Base-by-base conservation (phyloP, 768 basidiomycete species). In the Brasilioporus rufonigricans region DNA sequence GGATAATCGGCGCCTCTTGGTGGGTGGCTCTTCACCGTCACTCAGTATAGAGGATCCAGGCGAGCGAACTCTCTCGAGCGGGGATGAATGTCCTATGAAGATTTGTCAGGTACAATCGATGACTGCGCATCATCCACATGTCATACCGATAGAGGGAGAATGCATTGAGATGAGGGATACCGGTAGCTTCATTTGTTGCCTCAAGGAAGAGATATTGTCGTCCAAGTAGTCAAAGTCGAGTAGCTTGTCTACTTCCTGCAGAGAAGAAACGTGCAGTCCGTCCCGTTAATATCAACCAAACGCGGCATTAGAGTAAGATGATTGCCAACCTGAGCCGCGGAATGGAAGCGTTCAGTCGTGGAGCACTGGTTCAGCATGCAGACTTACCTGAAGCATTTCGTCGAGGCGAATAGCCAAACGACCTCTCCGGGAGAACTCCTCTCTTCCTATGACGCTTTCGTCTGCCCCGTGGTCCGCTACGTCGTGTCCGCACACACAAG, bases 161-260 rank as follows among this genome's bases (percentile, higher is more conserved):
- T 75, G 69, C 27, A 82, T 79, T 49, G 80, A 80, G 26, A 79
- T 75, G 48, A 75, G 72, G 14, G 82, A 79, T 19, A 77, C 75
- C 0, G 80, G 78, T 33, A 80, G 68, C 50, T 71, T 73, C 83
- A 92, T 87, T 70, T 89, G 88, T 61, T 83, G 82, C 56, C 86
- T 81, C 53, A 91, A 67, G 18, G 86, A 85, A 26, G 76, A 64
- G 41, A 93, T 83, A 58, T 86, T 84, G 19, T 83, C 83, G 69
- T 93, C 85, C 13, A 74, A 74, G 68, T 91, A 91, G 45, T 79
- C 76, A 61, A 94, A 94, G 71, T 93, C 87, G n/a, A 89, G 76
- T 11, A 95, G 76, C 63, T 82, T 82, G 45, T 83, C 84, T 31
- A 78, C 79, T 68, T 91, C 90, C 91, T 96, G 65, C n/a, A 52